Evolutionary conservation across 2,329 filamentous ascomycete species (phyloP).

Genomic region (Diaporthe sp.): DNA sequence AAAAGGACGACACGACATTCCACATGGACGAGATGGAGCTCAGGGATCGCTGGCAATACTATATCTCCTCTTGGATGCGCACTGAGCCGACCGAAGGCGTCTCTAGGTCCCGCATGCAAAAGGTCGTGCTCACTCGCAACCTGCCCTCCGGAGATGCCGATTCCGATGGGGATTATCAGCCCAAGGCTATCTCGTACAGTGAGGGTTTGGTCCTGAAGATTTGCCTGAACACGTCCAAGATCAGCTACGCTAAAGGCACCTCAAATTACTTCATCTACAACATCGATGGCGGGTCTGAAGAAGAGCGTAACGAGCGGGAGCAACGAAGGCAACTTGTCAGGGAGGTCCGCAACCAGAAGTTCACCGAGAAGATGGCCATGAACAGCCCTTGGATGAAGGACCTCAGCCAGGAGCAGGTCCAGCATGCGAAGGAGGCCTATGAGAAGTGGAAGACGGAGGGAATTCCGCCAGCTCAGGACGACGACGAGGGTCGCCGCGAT

Average conservation of each 20-base stretch:
- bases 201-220: slow-evolving; percentile 81
- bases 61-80: slow-evolving; percentile 91
- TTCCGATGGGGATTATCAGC: slow-evolving; percentile 73
- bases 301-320: slow-evolving; percentile 74
- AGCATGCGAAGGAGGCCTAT: slow-evolving; percentile 79
- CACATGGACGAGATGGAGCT: slow-evolving; percentile 90
- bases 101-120: slow-evolving; percentile 73
- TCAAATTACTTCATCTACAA: slow-evolving; percentile 82
- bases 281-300: slow-evolving; percentile 75
- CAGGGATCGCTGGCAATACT: slow-evolving; percentile 91
- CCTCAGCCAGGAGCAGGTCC: slow-evolving; percentile 81
- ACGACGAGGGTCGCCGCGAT: slow-evolving; percentile 27
- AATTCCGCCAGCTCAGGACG: slow-evolving; percentile 34
- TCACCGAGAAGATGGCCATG: slow-evolving; percentile 85
- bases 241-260: slow-evolving; percentile 80
- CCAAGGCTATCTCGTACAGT: slow-evolving; percentile 72
- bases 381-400: slow-evolving; percentile 87
- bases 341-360: slow-evolving; percentile 60
- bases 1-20: slow-evolving; percentile 81
- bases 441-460: slow-evolving; percentile 68
- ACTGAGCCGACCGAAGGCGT: slow-evolving; percentile 90
- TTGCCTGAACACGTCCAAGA: slow-evolving; percentile 83
- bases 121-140: slow-evolving; percentile 80
- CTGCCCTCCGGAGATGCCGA: slow-evolving; percentile 74
- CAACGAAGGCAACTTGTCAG: slow-evolving; percentile 48